A percentile compares a stretch with the other conserved stretches of the same genome.
Evolutionary conservation across 2,329 filamentous ascomycete genomes (phyloP).

Genomic region (Xylaria hypoxylon): DNA sequence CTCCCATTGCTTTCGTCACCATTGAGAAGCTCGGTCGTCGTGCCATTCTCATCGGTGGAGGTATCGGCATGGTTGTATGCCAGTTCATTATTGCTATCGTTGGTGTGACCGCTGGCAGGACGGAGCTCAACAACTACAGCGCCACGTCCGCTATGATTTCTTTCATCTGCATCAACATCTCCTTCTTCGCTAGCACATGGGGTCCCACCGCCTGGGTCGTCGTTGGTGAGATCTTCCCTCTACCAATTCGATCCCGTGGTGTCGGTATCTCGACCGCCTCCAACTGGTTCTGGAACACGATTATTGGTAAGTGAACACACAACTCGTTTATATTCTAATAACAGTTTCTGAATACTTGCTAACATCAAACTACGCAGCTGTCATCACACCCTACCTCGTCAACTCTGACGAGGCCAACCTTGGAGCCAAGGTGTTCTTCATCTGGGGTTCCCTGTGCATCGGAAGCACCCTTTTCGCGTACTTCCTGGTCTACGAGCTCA

Average conservation of each 20-base stretch:
- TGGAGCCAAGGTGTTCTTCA: conserved; percentile 63
- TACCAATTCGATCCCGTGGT: conserved; percentile 78
- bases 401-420: conserved; percentile 60
- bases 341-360: conserved; percentile 13
- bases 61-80: conserved; percentile 74
- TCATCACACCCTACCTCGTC: conserved; percentile 78
- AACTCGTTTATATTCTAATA: neutral
- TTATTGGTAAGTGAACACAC: conserved; percentile 48
- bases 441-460: conserved; percentile 71
- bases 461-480: conserved; percentile 67
- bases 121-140: conserved; percentile 48
- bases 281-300: conserved; percentile 80
- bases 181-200: conserved; percentile 83
- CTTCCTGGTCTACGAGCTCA: conserved; percentile 76
- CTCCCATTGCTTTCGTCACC: conserved; percentile 77
- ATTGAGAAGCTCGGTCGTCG: conserved; percentile 78
- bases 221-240: conserved; percentile 80
- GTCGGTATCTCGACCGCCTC: conserved; percentile 77
- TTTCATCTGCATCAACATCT: conserved; percentile 83
- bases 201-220: conserved; percentile 76
- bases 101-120: conserved; percentile 58
- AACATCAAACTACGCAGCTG: conserved; percentile 50
- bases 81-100: conserved; percentile 77
- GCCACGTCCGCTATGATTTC: conserved; percentile 70
- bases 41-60: conserved; percentile 75